Base-by-base conservation (phyloP, 2,329 filamentous ascomycete genomes). In the Colletotrichum costaricense region DNA sequence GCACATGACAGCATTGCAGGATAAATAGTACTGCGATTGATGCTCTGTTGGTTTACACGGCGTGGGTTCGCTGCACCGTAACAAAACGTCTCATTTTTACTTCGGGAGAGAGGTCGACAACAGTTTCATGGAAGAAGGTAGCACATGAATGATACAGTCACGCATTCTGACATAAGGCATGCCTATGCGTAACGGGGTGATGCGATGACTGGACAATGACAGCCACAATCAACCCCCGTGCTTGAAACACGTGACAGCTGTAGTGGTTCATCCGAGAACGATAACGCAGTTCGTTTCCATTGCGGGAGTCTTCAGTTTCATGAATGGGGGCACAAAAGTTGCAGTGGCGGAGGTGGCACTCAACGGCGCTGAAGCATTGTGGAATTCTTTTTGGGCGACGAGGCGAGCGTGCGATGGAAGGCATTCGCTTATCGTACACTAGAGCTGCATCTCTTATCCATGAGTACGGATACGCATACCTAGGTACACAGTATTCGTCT, bases 261-360 rank as follows among this genome's bases (percentile, higher is more conserved):
- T 26, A 35, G 14, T 42, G n/a, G 67, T 57, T 70, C 63, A 35
- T 59, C 42, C 19, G 14, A 49, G 35, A 26, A 60, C 30, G 62
- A 33, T 6, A 16, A 33, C 19, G 33, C 28, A 59, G 55, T 9
- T 58, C 16, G 54, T 55, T 65, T 38, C 68, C 30, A n/a, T n/a
- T 33, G n/a, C 56, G 58, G 55, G 46, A 24, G 7, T 42, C 63
- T 59, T 38, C n/a, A 19, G 42, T 46, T 70, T 33, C 42, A 55
- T n/a, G 19, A 30, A 55, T n/a, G 19, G 55, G 30, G 38, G 42
- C n/a, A n/a, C 8, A 8, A 30, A 54, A 52, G 55, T 58, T 54
- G 58, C 60, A 57, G 26, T 11, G 22, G 52, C 58, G 52, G 60
- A 65, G 6, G 46, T 12, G 22, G 22, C 42, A 9, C 42, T 42